Percentiles rank a stretch among this genome's conserved stretches.
These are phyloP conservation scores for Pichia deserticola DNA, from an alignment of 805 yeast species.

Conservation along the genomic window DNA sequence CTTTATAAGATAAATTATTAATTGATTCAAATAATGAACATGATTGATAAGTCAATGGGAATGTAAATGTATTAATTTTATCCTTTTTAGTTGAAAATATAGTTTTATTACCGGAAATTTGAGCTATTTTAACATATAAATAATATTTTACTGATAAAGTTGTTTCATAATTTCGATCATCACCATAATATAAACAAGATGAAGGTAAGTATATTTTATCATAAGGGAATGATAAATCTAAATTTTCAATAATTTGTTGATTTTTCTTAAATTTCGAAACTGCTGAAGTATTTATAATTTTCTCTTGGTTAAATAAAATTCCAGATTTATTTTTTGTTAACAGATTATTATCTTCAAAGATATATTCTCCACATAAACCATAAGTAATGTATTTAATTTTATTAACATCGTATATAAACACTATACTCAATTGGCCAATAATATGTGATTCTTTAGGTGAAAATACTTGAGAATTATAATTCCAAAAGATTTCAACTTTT, in stretches of 20 bases:
- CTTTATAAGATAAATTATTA: background rate
- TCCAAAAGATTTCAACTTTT: background rate
- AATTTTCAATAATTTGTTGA: background rate
- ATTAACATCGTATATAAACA: background rate
- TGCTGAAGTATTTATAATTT: background rate
- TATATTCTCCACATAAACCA: background rate
- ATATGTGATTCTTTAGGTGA: background rate
- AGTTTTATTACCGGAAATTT: background rate
- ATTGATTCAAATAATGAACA: background rate
- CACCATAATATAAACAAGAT: background rate
- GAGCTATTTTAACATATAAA: background rate
- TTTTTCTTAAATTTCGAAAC: background rate
- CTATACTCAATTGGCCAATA: background rate
- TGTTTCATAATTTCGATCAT: background rate
- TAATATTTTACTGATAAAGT: background rate
- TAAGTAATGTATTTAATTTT: background rate
- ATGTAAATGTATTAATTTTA: background rate
- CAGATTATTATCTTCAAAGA: background rate
- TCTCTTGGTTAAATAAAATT: background rate
- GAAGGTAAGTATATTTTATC: conserved; percentile 1
- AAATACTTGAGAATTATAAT: background rate
- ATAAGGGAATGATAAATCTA: conserved; percentile 2
- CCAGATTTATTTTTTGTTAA: background rate
- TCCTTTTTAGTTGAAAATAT: background rate
- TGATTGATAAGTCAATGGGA: background rate